Evolutionary conservation across 2,329 filamentous ascomycete genomes (phyloP).

Genomic region (Penicillium sclerotigenum): DNA sequence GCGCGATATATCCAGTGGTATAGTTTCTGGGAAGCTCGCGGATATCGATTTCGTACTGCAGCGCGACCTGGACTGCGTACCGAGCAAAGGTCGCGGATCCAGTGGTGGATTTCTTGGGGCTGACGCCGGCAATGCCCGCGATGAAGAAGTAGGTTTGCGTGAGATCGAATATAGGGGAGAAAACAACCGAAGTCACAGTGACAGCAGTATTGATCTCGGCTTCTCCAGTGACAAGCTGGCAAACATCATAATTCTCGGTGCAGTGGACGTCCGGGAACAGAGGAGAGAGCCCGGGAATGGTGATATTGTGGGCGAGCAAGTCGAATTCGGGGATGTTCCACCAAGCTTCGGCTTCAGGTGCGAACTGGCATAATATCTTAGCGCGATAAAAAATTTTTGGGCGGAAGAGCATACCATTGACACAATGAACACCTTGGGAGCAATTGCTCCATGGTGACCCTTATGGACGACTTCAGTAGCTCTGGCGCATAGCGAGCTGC

Average conservation of each 20-base stretch:
- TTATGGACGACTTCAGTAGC: neutral
- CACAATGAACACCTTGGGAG: conserved; percentile 44
- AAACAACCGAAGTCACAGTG: conserved; percentile 61
- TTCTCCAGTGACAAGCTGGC: conserved; percentile 67
- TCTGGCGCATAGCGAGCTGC: conserved; percentile 11
- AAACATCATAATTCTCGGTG: conserved; percentile 58
- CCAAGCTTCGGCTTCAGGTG: conserved; percentile 61
- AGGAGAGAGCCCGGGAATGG: conserved; percentile 62
- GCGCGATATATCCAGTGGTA: conserved; percentile 66
- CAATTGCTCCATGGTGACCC: conserved; percentile 19
- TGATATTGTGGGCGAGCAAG: conserved; percentile 56
- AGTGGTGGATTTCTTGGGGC: conserved; percentile 64
- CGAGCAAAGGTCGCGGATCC: conserved; percentile 65
- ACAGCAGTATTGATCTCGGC: conserved; percentile 72
- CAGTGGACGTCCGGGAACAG: conserved; percentile 65
- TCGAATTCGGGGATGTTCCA: conserved; percentile 55
- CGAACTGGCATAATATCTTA: conserved; percentile 48
- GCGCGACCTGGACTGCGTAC: conserved; percentile 69
- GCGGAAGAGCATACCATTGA: conserved; percentile 35
- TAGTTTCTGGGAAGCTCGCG: conserved; percentile 65
- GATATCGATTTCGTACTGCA: conserved; percentile 72
- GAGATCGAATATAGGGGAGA: conserved; percentile 63
- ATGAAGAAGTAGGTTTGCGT: conserved; percentile 67
- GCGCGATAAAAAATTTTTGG: neutral
- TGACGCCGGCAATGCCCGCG: conserved; percentile 71